Evolutionary conservation across 371 early-diverging fungal species (phyloP), one percentile per base, ranked within the genome.

Genomic region (Fennellomyces sp.): DNA sequence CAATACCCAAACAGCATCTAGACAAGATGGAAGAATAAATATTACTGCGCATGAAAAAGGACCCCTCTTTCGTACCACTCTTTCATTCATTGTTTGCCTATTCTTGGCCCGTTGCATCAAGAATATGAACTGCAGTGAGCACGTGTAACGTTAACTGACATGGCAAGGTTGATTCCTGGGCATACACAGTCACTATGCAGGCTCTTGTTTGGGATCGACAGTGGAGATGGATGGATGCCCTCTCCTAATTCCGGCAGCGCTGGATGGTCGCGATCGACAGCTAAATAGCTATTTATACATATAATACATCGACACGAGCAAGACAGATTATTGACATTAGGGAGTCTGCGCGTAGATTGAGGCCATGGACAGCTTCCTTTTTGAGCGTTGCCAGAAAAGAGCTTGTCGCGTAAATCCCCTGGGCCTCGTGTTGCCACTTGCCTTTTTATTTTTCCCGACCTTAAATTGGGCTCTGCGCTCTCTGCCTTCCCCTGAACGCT

Each of bases 1-100:
- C 62, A 17, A 42, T 66, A 41, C 62, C 67, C 1, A 23, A 25
- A 5, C 54, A 59, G 17, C 49, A 25, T 38, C n/a, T 33, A n/a
- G 49, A 59, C 28, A 63, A 57, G 27, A 63, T 63, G 63, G 63
- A 63, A 56, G 56, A 57, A 63, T 63, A 56, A 56, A 29, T n/a
- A n/a, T n/a, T n/a, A n/a, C n/a, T 33, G 13, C 13, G 35, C 6
- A 33, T 13, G 35, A 13, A 33, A 33, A 33, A 33, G 35, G 13
- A 6, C 35, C 35, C 35, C 35, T 33, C 13, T 33, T 33, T 33
- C 35, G 35, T 33, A 13, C 35, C 5, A 19, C 19, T 41, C 19
- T 13, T 10, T 41, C 6, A 13, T n/a, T 41, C n/a, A 41, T 41
- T 41, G 3, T 41, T 41, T 13, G 8, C 19, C 39, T 39, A 39